Conservation (phyloP, 352 stramenopile genomes). For the Peronospora belbahrii region DNA sequence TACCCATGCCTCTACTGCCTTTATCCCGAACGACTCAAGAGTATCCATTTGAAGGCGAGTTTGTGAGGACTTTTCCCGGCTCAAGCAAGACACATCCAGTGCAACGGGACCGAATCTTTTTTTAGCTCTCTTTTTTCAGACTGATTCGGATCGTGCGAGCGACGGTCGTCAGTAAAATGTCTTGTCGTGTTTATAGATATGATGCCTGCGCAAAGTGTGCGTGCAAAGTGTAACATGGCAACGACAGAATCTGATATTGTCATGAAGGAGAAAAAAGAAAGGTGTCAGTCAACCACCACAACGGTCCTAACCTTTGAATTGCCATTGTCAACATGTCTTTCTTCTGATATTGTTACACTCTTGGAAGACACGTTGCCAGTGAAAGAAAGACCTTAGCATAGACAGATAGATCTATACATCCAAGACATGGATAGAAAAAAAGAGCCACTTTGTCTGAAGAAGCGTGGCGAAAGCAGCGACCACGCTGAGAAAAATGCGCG, state of each 20-base stretch:
- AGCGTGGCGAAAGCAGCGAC: neutral
- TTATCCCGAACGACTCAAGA: too few relatives aligned
- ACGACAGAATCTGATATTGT: conserved; percentile 19
- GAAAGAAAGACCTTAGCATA: conserved; percentile 5
- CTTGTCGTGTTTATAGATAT: too few relatives aligned
- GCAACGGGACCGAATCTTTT: conserved; percentile 3
- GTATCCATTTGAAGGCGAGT: too few relatives aligned
- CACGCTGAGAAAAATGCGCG: conserved; percentile 13
- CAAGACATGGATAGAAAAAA: neutral
- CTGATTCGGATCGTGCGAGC: neutral
- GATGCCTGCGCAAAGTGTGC: neutral
- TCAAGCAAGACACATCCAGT: conserved; percentile 17
- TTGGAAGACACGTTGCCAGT: too few relatives aligned
- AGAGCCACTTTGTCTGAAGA: neutral
- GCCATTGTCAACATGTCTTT: conserved; percentile 5
- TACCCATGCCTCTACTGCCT: too few relatives aligned
- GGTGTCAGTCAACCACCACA: conserved; percentile 4
- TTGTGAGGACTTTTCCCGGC: conserved; percentile 7
- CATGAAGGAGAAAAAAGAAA: conserved; percentile 3
- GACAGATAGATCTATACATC: too few relatives aligned
- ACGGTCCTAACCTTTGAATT: conserved; percentile 7
- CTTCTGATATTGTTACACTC: too few relatives aligned
- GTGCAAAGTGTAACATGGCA: conserved; percentile 7
- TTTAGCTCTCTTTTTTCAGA: neutral
- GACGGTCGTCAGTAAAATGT: neutral